phyloP scores from a whole-genome alignment of 1,284 basidiomycete species.

The Xerocomus nothofagi region DNA sequence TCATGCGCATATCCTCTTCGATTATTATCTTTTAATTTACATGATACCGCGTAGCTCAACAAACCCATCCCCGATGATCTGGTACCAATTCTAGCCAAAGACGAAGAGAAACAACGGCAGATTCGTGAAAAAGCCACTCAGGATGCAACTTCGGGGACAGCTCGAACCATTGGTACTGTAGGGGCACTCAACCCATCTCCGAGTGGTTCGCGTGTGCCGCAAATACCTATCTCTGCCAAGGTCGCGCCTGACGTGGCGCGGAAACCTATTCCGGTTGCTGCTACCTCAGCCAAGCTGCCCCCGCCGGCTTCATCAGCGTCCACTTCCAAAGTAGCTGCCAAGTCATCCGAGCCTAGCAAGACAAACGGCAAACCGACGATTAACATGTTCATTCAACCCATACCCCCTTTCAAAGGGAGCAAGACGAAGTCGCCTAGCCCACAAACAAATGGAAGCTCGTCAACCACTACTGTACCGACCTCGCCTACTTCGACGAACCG shows the following conservation, averaged over 20 bases:
- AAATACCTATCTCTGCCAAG: slow-evolving; percentile 27
- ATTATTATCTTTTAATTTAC: slow-evolving; percentile 1
- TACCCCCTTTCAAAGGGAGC: slow-evolving; percentile 87
- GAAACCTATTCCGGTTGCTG: slow-evolving; percentile 37
- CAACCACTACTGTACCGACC: slow-evolving; percentile 38
- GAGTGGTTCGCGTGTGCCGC: slow-evolving; percentile 37
- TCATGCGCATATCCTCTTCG: not conserved
- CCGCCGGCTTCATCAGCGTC: slow-evolving; percentile 30
- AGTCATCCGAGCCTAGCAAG: slow-evolving; percentile 30
- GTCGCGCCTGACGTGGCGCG: slow-evolving; percentile 26
- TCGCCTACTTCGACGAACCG: slow-evolving; percentile 47
- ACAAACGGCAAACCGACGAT: slow-evolving; percentile 39
- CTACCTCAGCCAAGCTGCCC: slow-evolving; percentile 38
- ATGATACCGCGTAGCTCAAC: slow-evolving; percentile 61
- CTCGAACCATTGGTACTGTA: slow-evolving; percentile 61
- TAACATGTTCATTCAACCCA: slow-evolving; percentile 80
- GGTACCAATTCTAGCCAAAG: slow-evolving; percentile 88
- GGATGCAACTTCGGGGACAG: slow-evolving; percentile 64
- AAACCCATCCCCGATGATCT: slow-evolving; percentile 94
- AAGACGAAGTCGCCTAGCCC: slow-evolving; percentile 39
- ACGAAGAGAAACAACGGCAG: slow-evolving; percentile 81
- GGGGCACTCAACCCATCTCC: slow-evolving; percentile 37
- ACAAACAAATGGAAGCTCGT: slow-evolving; percentile 32
- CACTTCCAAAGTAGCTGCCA: slow-evolving; percentile 33
- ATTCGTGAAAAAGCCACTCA: slow-evolving; percentile 76